phyloP scores from a whole-genome alignment of 2,329 filamentous ascomycete genomes.

The Fusarium chlamydosporum region DNA sequence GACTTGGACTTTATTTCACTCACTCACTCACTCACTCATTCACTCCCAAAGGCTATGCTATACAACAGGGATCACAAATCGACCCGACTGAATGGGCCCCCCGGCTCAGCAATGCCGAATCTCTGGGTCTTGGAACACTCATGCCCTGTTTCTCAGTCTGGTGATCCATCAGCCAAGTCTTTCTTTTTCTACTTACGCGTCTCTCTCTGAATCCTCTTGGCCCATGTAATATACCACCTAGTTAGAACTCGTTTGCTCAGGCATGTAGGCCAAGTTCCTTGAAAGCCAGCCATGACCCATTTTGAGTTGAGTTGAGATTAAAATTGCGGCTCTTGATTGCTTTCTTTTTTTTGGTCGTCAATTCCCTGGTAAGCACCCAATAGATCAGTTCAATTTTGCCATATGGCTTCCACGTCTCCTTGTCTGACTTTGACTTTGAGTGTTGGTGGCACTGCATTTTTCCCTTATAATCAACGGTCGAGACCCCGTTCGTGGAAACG shows the following conservation, averaged over 20 bases:
- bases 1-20: not conserved
- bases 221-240: constrained; percentile 29
- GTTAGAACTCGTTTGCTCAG: constrained; percentile 3
- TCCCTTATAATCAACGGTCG: not conserved
- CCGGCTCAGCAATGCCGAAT: constrained; percentile 32
- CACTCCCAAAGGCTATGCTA: constrained; percentile 25
- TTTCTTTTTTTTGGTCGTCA: not conserved
- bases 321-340: constrained; percentile 22
- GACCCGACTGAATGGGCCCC: constrained; percentile 34
- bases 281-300: not conserved
- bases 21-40: too few species aligned
- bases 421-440: not conserved
- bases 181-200: constrained; percentile 19
- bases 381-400: constrained; percentile 1
- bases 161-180: constrained; percentile 23
- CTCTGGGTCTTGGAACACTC: not conserved
- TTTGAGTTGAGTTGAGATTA: not conserved
- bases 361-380: too few species aligned
- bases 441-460: constrained; percentile 4
- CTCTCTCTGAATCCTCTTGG: constrained; percentile 26
- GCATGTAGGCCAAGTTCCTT: not conserved
- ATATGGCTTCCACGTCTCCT: constrained; percentile 6
- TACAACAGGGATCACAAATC: constrained; percentile 23
- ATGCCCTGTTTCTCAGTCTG: constrained; percentile 17
- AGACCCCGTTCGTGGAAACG: constrained; percentile 11